phyloP scores from a whole-genome alignment of 371 early-diverging fungal genomes.

The Zychaea mexicana region DNA sequence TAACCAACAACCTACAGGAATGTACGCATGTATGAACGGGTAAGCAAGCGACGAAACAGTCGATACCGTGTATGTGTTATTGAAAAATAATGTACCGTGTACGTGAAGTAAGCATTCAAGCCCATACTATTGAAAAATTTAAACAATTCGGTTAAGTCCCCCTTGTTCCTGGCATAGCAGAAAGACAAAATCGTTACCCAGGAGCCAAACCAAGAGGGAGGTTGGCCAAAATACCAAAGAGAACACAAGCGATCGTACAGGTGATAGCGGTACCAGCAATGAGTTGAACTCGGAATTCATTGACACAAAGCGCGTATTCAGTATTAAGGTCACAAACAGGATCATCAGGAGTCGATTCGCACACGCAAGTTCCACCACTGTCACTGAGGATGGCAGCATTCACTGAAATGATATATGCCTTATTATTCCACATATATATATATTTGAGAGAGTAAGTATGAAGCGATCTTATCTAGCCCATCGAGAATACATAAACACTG shows the following conservation, averaged over 20 bases:
- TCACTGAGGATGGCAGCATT: slow-evolving; percentile 79
- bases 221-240: slow-evolving; percentile 75
- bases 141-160: neutral
- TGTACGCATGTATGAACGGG: no score
- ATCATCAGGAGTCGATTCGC: slow-evolving; percentile 47
- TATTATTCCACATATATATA: neutral
- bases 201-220: slow-evolving; percentile 80
- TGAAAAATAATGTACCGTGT: slow-evolving; percentile 32
- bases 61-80: neutral
- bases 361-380: slow-evolving; percentile 76
- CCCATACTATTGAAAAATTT: slow-evolving; percentile 58
- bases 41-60: no score
- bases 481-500: no score
- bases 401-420: slow-evolving; percentile 51
- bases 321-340: slow-evolving; percentile 45
- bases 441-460: no score
- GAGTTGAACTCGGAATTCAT: slow-evolving; percentile 64
- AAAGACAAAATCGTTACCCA: slow-evolving; percentile 29
- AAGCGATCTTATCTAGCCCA: no score
- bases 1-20: slow-evolving; percentile 64
- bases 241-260: slow-evolving; percentile 63
- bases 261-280: slow-evolving; percentile 75
- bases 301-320: slow-evolving; percentile 65
- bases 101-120: slow-evolving; percentile 81
- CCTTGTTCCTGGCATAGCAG: neutral